Conservation (phyloP, 768 basidiomycete genomes). For the Agrocybe praecox region DNA sequence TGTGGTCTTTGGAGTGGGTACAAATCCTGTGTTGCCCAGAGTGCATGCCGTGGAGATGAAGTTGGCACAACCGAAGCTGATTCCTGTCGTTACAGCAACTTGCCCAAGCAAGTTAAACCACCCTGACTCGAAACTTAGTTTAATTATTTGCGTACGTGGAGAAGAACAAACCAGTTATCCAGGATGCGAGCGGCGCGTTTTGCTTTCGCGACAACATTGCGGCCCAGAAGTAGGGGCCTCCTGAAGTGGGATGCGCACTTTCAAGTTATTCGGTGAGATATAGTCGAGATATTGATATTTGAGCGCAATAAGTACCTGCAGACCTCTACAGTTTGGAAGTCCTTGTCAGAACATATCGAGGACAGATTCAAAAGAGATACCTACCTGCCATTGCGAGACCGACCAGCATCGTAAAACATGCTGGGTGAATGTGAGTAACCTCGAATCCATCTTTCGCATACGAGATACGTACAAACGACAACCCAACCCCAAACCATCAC, state of each 20-base stretch:
- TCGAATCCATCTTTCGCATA: background rate
- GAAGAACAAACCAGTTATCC: slow-evolving; percentile 55
- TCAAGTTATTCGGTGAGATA: background rate
- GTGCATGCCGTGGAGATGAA: slow-evolving; percentile 70
- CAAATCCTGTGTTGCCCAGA: slow-evolving; percentile 55
- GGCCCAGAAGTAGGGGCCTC: slow-evolving; percentile 84
- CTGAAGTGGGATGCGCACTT: slow-evolving; percentile 71
- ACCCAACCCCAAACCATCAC: slow-evolving; percentile 82
- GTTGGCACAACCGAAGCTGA: slow-evolving; percentile 67
- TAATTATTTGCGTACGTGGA: too few relatives aligned
- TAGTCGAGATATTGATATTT: background rate
- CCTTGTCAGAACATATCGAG: background rate
- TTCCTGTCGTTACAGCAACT: slow-evolving; percentile 78
- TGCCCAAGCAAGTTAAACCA: slow-evolving; percentile 79
- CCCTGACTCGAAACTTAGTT: too few relatives aligned
- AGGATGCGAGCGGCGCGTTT: slow-evolving; percentile 67
- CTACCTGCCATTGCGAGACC: slow-evolving; percentile 76
- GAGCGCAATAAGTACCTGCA: slow-evolving; percentile 38
- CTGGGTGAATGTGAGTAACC: slow-evolving; percentile 25
- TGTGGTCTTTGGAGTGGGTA: slow-evolving; percentile 56
- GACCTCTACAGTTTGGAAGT: slow-evolving; percentile 34
- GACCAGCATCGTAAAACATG: slow-evolving; percentile 70
- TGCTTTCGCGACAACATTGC: slow-evolving; percentile 66
- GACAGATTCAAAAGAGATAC: slow-evolving; percentile 11
- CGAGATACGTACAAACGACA: slow-evolving; percentile 51